phyloP scores from a whole-genome alignment of 1,284 basidiomycete species.

The Trichosporon sp. region DNA sequence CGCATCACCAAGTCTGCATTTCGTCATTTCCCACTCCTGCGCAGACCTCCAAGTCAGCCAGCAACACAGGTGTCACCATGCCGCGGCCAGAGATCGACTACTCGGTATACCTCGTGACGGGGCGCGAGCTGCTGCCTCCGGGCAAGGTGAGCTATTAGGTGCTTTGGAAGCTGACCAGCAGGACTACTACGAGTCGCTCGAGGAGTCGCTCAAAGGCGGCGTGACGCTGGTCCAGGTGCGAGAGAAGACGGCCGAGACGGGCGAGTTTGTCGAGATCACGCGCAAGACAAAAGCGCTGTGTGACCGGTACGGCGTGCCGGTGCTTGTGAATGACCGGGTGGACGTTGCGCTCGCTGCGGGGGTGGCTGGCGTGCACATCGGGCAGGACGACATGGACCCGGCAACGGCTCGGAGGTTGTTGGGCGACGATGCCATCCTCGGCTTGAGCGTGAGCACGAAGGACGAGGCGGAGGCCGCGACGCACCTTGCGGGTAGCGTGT shows the following conservation, averaged over 20 bases:
- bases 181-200: slow-evolving; percentile 70
- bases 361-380: slow-evolving; percentile 79
- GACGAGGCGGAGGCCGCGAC: slow-evolving; percentile 58
- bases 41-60: neutral
- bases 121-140: slow-evolving; percentile 68
- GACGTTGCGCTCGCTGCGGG: slow-evolving; percentile 75
- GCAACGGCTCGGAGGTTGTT: slow-evolving; percentile 63
- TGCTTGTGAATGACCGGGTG: slow-evolving; percentile 87
- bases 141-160: slow-evolving; percentile 56
- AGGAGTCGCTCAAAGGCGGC: slow-evolving; percentile 76
- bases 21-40: neutral
- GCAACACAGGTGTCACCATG: slow-evolving; percentile 29
- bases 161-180: slow-evolving; percentile 38
- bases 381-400: slow-evolving; percentile 83
- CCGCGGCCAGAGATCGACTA: slow-evolving; percentile 56
- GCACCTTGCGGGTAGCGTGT: slow-evolving; percentile 36
- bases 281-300: slow-evolving; percentile 66
- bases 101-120: slow-evolving; percentile 80
- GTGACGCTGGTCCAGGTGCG: slow-evolving; percentile 85
- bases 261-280: slow-evolving; percentile 79
- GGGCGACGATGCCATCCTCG: slow-evolving; percentile 67
- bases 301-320: slow-evolving; percentile 70
- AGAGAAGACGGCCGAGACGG: slow-evolving; percentile 74
- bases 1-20: neutral
- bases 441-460: slow-evolving; percentile 70